These are phyloP conservation scores for Mycena pura DNA, from an alignment of 768 basidiomycete species.

Conservation along the genomic window DNA sequence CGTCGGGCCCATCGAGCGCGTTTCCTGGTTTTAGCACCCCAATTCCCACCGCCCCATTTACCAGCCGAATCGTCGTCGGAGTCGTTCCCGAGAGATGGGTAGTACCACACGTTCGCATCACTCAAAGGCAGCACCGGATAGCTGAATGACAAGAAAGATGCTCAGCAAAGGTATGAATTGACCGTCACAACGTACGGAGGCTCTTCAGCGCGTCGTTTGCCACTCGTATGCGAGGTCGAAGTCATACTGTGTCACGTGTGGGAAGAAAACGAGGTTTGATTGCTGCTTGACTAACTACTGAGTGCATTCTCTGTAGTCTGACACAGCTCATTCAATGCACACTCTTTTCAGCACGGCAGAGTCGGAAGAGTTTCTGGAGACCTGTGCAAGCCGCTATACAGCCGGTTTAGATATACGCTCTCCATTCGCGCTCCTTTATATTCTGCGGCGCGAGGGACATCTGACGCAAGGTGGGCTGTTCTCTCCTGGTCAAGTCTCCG, in stretches of 20 bases:
- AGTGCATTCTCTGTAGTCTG: too few relatives aligned
- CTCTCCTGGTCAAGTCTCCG: too few relatives aligned
- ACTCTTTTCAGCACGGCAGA: too few relatives aligned
- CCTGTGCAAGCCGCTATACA: too few relatives aligned
- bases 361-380: too few relatives aligned
- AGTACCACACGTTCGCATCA: constrained; percentile 84
- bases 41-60: constrained; percentile 70
- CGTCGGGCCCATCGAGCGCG: constrained; percentile 83
- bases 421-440: too few relatives aligned
- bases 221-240: constrained; percentile 9
- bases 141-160: constrained; percentile 36
- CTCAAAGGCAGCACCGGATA: constrained; percentile 57
- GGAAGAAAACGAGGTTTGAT: not conserved
- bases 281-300: too few relatives aligned
- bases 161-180: not conserved
- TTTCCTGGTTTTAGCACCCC: constrained; percentile 80
- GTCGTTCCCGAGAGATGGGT: constrained; percentile 77
- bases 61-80: constrained; percentile 62
- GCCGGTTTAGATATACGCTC: too few relatives aligned
- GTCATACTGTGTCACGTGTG: not conserved
- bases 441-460: too few relatives aligned
- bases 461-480: too few relatives aligned
- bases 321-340: too few relatives aligned
- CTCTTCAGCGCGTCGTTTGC: constrained; percentile 22
- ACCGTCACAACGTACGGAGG: not conserved